Conservation (phyloP, 495 filamentous ascomycete genomes). For the Alectoria sarmentosa region DNA sequence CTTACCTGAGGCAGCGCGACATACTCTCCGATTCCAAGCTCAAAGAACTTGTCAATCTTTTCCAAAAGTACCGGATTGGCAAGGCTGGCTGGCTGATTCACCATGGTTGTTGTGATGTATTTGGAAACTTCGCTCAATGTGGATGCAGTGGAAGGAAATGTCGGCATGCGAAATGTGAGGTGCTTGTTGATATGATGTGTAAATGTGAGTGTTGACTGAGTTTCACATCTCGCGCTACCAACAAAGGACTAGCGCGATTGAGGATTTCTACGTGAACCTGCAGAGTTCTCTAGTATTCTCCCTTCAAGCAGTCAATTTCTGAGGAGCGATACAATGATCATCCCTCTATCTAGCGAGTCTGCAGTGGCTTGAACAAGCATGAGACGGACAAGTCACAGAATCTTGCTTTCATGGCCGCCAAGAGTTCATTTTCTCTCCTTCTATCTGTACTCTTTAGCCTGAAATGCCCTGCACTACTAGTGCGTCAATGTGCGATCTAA, state of each 20-base stretch:
- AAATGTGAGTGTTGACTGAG: neutral
- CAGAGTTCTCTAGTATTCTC: neutral
- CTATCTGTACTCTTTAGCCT: neutral
- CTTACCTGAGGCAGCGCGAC: conserved; percentile 32
- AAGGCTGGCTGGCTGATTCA: conserved; percentile 14
- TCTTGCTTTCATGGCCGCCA: too few relatives aligned
- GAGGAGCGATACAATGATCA: neutral
- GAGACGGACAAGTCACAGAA: too few relatives aligned
- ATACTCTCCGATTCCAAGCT: conserved; percentile 37
- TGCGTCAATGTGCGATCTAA: too few relatives aligned
- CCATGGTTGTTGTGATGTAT: neutral
- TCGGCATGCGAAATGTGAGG: neutral
- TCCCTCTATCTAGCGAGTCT: too few relatives aligned
- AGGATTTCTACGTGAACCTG: neutral
- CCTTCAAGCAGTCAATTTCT: neutral
- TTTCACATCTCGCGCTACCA: neutral
- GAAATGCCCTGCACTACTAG: neutral
- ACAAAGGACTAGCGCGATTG: neutral
- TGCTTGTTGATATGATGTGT: neutral
- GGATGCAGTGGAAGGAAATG: neutral
- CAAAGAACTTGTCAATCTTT: conserved; percentile 40
- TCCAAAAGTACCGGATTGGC: conserved; percentile 33
- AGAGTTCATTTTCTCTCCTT: too few relatives aligned
- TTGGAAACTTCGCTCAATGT: neutral
- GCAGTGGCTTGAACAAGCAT: too few relatives aligned